phyloP scores from a whole-genome alignment of 2,329 filamentous ascomycete genomes.

The Reticulascus tulasneorum region DNA sequence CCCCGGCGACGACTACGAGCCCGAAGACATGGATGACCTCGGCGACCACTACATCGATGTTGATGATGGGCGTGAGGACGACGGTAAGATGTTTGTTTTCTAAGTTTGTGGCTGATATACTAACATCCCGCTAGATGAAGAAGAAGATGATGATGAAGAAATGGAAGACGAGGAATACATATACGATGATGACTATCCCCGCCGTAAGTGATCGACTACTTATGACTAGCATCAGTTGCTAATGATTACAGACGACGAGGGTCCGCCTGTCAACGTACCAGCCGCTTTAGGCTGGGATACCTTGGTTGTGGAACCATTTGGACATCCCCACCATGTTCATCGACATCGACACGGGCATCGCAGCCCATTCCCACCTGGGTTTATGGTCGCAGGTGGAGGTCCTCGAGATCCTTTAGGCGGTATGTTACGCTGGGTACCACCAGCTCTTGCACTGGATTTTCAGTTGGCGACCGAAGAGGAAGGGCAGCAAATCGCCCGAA shows the following conservation, averaged over 20 bases:
- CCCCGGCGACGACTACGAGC: slow-evolving; percentile 44
- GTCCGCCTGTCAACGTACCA: slow-evolving; percentile 38
- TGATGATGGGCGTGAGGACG: slow-evolving; percentile 57
- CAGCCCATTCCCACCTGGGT: slow-evolving; percentile 56
- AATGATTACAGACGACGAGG: slow-evolving; percentile 32
- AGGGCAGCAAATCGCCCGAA: too few species aligned
- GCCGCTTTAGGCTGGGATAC: slow-evolving; percentile 55
- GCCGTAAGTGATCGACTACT: slow-evolving; percentile 34
- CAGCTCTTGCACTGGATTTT: too few species aligned
- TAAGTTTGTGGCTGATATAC: slow-evolving; percentile 2
- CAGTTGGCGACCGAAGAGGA: too few species aligned
- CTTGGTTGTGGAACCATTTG: slow-evolving; percentile 46
- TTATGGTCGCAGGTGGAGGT: slow-evolving; percentile 50
- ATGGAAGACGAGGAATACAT: slow-evolving; percentile 65
- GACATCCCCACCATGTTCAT: slow-evolving; percentile 41
- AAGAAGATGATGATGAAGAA: slow-evolving; percentile 67
- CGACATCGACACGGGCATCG: slow-evolving; percentile 53
- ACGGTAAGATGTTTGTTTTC: slow-evolving; percentile 31
- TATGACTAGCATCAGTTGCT: slow-evolving; percentile 1
- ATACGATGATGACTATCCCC: slow-evolving; percentile 56
- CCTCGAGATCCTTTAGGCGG: slow-evolving; percentile 51
- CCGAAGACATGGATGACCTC: slow-evolving; percentile 46
- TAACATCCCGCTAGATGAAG: slow-evolving; percentile 34
- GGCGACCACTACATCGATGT: slow-evolving; percentile 53
- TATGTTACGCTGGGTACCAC: slow-evolving; percentile 33